These are phyloP conservation scores for Lachancea cidri DNA, from an alignment of 805 yeast genomes.

Conservation along the genomic window DNA sequence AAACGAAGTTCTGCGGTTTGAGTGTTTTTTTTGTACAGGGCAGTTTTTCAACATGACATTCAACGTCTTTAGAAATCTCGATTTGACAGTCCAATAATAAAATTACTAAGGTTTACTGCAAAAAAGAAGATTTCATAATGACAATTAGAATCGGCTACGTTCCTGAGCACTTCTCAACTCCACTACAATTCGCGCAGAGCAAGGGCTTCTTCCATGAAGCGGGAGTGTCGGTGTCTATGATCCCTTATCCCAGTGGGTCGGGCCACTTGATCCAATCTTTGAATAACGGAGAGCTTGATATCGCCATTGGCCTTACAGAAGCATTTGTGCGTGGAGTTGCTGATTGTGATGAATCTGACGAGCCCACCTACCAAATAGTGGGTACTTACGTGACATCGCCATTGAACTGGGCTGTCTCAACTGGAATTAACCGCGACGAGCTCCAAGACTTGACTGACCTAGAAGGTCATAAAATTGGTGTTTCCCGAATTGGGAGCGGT, in stretches of 20 bases:
- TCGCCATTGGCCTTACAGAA: slow-evolving; percentile 87
- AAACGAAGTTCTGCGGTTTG: too few relatives aligned
- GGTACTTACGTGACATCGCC: slow-evolving; percentile 88
- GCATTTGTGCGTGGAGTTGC: slow-evolving; percentile 83
- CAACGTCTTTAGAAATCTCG: too few relatives aligned
- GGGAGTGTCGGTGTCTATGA: slow-evolving; percentile 52
- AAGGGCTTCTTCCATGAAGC: slow-evolving; percentile 49
- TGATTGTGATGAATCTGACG: slow-evolving; percentile 48
- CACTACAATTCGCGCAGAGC: slow-evolving; percentile 63
- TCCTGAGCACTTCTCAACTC: slow-evolving; percentile 91
- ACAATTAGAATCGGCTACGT: slow-evolving; percentile 65
- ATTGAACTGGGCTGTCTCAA: slow-evolving; percentile 83
- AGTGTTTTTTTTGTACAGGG: too few relatives aligned
- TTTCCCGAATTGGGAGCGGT: slow-evolving; percentile 85
- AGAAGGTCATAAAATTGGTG: slow-evolving; percentile 63
- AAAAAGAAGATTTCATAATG: too few relatives aligned
- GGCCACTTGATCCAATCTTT: slow-evolving; percentile 80
- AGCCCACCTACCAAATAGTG: slow-evolving; percentile 50
- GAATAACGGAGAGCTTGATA: slow-evolving; percentile 57
- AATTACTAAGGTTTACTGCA: too few relatives aligned
- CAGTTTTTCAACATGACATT: too few relatives aligned
- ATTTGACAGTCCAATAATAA: too few relatives aligned
- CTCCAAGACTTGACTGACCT: slow-evolving; percentile 48
- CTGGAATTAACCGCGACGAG: slow-evolving; percentile 61
- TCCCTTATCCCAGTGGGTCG: slow-evolving; percentile 79